Evolutionary conservation across 2,329 filamentous ascomycete genomes (phyloP).

Genomic region (Sporothrix curviconia): DNA sequence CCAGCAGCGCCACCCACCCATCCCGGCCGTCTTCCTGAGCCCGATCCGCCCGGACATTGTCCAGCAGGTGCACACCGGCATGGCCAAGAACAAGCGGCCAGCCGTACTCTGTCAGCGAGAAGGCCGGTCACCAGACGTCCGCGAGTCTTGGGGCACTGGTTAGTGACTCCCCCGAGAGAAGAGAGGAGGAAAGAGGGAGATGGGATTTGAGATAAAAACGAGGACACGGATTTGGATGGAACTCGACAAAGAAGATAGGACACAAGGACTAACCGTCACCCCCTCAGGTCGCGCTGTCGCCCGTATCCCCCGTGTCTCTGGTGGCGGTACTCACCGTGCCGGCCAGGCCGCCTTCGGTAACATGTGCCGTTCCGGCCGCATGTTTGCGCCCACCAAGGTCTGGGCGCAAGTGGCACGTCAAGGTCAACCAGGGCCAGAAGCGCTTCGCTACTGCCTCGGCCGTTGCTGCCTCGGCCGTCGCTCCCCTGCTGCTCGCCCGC

Average conservation of each 20-base stretch:
- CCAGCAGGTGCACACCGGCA: slow-evolving; percentile 96
- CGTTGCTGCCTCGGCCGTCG: slow-evolving; percentile 90
- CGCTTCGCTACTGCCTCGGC: slow-evolving; percentile 97
- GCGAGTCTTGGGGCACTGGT: slow-evolving; percentile 99
- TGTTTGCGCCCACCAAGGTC: slow-evolving; percentile 99
- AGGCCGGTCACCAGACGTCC: slow-evolving; percentile 99
- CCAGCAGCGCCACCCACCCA: slow-evolving; percentile 82
- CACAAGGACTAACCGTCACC: neutral
- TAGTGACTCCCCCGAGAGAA: slow-evolving; percentile 37
- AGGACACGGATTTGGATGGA: neutral
- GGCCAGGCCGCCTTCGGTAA: slow-evolving; percentile 99
- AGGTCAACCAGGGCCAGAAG: slow-evolving; percentile 99
- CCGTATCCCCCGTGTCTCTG: slow-evolving; percentile 99
- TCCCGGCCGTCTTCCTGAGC: slow-evolving; percentile 93
- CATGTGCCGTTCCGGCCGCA: slow-evolving; percentile 99
- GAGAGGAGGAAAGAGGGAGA: neutral
- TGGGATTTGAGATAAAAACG: neutral
- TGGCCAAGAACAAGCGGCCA: slow-evolving; percentile 99
- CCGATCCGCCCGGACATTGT: slow-evolving; percentile 99
- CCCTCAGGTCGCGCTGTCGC: slow-evolving; percentile 90
- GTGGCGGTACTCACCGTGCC: slow-evolving; percentile 99
- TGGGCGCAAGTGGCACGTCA: slow-evolving; percentile 99
- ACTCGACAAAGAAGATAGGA: neutral
- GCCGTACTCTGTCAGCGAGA: slow-evolving; percentile 99
- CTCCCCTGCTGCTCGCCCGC: slow-evolving; percentile 90